Evolutionary conservation across 495 filamentous ascomycete species (phyloP).

Genomic region (Collariella sp.): DNA sequence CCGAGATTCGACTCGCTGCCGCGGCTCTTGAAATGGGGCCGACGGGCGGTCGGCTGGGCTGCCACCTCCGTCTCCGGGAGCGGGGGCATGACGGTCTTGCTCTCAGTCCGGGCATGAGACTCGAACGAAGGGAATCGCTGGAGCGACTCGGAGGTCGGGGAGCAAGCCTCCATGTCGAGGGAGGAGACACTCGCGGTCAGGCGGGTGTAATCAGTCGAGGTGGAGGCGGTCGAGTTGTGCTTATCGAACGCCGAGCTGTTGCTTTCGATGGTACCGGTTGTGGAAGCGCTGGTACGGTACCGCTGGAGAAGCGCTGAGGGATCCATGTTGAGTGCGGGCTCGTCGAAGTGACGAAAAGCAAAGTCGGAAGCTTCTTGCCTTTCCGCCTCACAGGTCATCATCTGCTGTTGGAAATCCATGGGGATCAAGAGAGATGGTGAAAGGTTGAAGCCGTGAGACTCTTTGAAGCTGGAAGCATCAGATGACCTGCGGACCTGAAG

Average conservation of each 20-base stretch:
- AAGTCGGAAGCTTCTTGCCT: slow-evolving; percentile 28
- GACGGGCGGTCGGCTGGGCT: neutral
- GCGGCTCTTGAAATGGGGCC: slow-evolving; percentile 18
- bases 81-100: slow-evolving; percentile 25
- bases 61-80: slow-evolving; percentile 25
- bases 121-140: slow-evolving; percentile 22
- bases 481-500: slow-evolving; percentile 32
- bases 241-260: slow-evolving; percentile 29
- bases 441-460: slow-evolving; percentile 46
- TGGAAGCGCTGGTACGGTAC: slow-evolving; percentile 37
- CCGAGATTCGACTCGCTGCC: slow-evolving; percentile 27
- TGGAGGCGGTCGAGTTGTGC: slow-evolving; percentile 37
- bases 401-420: slow-evolving; percentile 40
- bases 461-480: slow-evolving; percentile 44
- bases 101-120: slow-evolving; percentile 15
- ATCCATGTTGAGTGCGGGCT: slow-evolving; percentile 26
- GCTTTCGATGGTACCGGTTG: slow-evolving; percentile 31
- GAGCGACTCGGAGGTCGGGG: slow-evolving; percentile 20
- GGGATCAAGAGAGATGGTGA: slow-evolving; percentile 49
- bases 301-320: slow-evolving; percentile 18
- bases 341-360: slow-evolving; percentile 26
- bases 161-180: slow-evolving; percentile 24
- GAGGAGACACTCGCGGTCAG: slow-evolving; percentile 38
- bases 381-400: slow-evolving; percentile 33
- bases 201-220: slow-evolving; percentile 36